Conservation (phyloP, 306 rosid species). For the Corylus heterophylla region DNA sequence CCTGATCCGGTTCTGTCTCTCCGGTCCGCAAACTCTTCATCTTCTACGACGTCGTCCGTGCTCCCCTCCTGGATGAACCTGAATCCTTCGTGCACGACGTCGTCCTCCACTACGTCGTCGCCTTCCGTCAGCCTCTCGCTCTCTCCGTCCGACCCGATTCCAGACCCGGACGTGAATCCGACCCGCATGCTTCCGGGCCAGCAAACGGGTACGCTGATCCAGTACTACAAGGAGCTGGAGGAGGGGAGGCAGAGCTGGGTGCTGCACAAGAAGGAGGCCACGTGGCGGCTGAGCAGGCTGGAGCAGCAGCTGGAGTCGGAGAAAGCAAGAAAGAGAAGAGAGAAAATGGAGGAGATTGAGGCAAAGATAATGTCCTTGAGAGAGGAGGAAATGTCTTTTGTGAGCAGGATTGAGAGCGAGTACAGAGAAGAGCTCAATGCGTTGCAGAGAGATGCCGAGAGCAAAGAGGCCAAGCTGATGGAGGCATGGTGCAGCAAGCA, state of each 20-base stretch:
- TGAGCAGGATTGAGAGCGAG: conserved; percentile 39
- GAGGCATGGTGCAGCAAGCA: conserved; percentile 41
- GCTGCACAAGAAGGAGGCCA: conserved; percentile 47
- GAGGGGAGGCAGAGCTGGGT: conserved; percentile 48
- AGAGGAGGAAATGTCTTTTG: conserved; percentile 36
- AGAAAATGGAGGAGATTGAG: conserved; percentile 47
- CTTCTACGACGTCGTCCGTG: conserved; percentile 19
- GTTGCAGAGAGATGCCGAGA: conserved; percentile 39
- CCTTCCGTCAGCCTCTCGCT: conserved; percentile 44
- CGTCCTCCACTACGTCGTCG: conserved; percentile 43
- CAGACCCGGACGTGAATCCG: conserved; percentile 24
- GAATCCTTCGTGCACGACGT: conserved; percentile 12
- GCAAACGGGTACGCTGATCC: conserved; percentile 27
- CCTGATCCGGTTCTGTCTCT: conserved; percentile 41
- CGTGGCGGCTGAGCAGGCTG: conserved; percentile 51
- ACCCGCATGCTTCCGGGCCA: conserved; percentile 20
- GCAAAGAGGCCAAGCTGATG: conserved; percentile 38
- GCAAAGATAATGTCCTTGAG: conserved; percentile 34
- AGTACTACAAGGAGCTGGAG: conserved; percentile 39
- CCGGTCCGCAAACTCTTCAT: conserved; percentile 27
- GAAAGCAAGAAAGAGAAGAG: conserved; percentile 46
- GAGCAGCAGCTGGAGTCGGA: conserved; percentile 55
- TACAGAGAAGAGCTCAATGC: conserved; percentile 24
- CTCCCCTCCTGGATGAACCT: conserved; percentile 46
- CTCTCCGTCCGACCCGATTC: conserved; percentile 38